phyloP scores from a whole-genome alignment of 305 asterid species.

The Andrographis paniculata region DNA sequence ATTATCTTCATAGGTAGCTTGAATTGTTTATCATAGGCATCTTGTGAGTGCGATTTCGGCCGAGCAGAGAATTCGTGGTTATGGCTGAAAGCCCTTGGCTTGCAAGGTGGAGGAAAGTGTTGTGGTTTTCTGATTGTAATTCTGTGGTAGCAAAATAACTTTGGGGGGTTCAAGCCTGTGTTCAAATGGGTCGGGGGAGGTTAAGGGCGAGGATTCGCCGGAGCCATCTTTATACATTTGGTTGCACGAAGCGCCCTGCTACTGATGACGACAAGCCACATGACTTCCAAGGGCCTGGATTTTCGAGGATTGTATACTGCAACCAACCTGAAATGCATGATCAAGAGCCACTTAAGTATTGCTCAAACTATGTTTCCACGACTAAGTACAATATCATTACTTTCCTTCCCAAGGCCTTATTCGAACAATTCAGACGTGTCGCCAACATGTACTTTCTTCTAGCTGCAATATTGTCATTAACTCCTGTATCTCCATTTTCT shows the following conservation, averaged over 20 bases:
- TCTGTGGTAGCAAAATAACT: constrained; percentile 15
- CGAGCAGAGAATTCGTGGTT: constrained; percentile 14
- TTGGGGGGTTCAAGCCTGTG: constrained; percentile 21
- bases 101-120: constrained; percentile 23
- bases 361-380: constrained; percentile 67
- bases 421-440: constrained; percentile 87
- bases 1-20: constrained; percentile 12
- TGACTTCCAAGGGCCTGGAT: constrained; percentile 51
- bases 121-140: constrained; percentile 14
- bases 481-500: constrained; percentile 65
- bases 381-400: constrained; percentile 73
- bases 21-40: constrained; percentile 13
- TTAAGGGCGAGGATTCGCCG: constrained; percentile 55
- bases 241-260: constrained; percentile 38
- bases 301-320: constrained; percentile 54
- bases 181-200: constrained; percentile 53
- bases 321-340: constrained; percentile 55
- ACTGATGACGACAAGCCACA: constrained; percentile 44
- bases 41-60: constrained; percentile 14
- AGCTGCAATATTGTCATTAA: constrained; percentile 56
- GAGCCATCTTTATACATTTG: constrained; percentile 64
- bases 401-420: constrained; percentile 69
- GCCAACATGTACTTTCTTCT: constrained; percentile 84
- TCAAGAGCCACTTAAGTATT: constrained; percentile 47
- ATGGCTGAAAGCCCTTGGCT: constrained; percentile 20